Evolutionary conservation across 2,329 filamentous ascomycete genomes (phyloP), one percentile per base, ranked within the genome.

Genomic region (Aureobasidium sp.): DNA sequence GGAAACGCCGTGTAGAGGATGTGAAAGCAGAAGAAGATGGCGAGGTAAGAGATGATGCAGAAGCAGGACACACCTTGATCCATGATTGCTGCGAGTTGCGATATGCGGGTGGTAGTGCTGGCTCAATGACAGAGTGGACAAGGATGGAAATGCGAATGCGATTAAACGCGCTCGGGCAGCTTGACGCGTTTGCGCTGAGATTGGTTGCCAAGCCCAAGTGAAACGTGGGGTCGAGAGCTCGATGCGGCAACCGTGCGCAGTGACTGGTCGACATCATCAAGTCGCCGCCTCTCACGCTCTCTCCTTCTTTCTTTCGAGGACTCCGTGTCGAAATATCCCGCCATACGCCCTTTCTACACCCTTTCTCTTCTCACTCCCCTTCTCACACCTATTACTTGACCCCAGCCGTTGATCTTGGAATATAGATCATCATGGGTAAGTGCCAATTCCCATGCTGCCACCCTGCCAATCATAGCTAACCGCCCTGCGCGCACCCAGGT

Each of bases 401-500:
- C 57, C 45, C 57, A 41, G 7, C 11, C 16, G 25, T 50, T 50
- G 57, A 59, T 65, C 68, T 66, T 70, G 68, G 68, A 67, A 68
- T 51, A 71, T 67, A 67, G 68, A 69, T 67, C 66, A 67, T 64
- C 64, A 73, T 73, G 71, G 71, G 71, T 71, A 62, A 57, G 68
- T 62, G 34, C 41, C 25, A 8, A 27, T 5, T 4, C n/a, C 58
- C 16, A 44, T 25, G 34, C 25, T 51, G n/a, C 10, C 59, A 63
- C 3, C 60, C 21, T 32, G 10, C 11, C 36, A 8, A 16, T 3
- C 36, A 61, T 48, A 41, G 50, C n/a, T 61, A 41, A 50, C 55
- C 25, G 47, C 50, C 37, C 9, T 49, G 53, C 29, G 14, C 44
- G 44, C 45, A 11, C 83, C 41, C 85, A 85, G 85, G 87, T 84